Base-by-base conservation (phyloP, 2,329 filamentous ascomycete genomes). In the Rhinocladiella similis region DNA sequence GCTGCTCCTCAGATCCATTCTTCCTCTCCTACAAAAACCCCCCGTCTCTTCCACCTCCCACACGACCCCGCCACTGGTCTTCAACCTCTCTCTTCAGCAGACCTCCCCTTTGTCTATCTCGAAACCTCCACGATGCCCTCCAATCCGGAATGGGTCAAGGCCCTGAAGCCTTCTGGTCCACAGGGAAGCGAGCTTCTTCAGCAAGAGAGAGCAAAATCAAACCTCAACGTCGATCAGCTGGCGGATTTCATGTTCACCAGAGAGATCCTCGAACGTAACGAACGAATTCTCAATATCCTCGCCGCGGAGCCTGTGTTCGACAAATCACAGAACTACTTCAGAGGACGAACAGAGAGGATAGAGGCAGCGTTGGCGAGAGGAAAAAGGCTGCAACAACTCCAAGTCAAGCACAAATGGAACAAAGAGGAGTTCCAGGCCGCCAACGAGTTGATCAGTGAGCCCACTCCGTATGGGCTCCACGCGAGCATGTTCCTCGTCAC, bases 321-420 rank as follows among this genome's bases (percentile, higher is more conserved):
- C 73, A 92, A 91, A 75, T 84, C 84, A 2, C 84, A 88, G 62
- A 90, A 91, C 69, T 90, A 90, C 73, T 89, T 89, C 70, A 80
- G 83, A 63, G 87, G 88, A 41, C 78, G 89, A 43, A 79, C 83
- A 22, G 86, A 89, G 60, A 81, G 85, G 47, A 85, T 91, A 66
- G 82, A 89, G 68, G 83, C 81, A 33, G 83, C 89, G 1, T 77
- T 93, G 53, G 87, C 83, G 5, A 79, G 88, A 57, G 87, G 80
- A 46, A 92, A 92, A 80, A 81, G 81, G 49, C 73, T 92, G 65
- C 82, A 84, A 53, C 83, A 87, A 66, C 75, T 93, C 56, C 78
- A 82, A 27, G 79, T 83, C 52, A 74, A 88, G 74, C 80, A 91
- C 72, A 80, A 83, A 56, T 93, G 89, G 89, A 76, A 72, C 5